Evolutionary conservation across 305 asterid genomes (phyloP), one percentile per base, ranked within the genome.

Genomic region (Nicotiana rustica): DNA sequence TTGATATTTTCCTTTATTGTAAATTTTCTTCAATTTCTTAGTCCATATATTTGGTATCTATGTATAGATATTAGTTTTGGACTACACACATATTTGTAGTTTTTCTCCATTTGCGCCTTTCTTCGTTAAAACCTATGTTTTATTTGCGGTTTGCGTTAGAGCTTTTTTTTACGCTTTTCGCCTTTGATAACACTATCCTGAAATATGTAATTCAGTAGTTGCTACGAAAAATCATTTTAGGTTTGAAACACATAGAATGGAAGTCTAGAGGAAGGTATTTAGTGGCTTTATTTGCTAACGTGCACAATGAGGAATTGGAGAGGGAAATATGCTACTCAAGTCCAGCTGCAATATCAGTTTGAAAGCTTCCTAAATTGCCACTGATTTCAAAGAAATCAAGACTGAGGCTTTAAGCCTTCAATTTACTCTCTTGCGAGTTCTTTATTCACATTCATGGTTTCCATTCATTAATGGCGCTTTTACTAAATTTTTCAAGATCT

Each of bases 381-480:
- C 62, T 71, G n/a, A 21, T 36, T 44, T 47, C 78, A 21, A 71
- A 71, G 49, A 13, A 47, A 61, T 71, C 61, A 13, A 71, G 61
- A 19, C 1, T 44, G 78, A 71, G 36, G 61, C 60, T 71, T 19
- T 47, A 21, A 1, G 61, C 19, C 41, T 47, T 47, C 61, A 71
- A 47, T 5, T 19, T 1, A 21, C 62, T 12, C 31, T 36, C 44
- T 49, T 71, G 44, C 15, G 44, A 73, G 79, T 49, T 73, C 5
- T 49, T 73, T 73, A 47, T 73, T 49, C 25, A 71, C 61, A 44
- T 17, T 47, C 25, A 19, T 47, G 21, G 79, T 71, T 21, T 71
- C 79, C 62, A 31, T 71, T 47, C 1, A 0, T 21, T 47, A 19
- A 21, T 71, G 41, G 79, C 14, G 1, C 18, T 55, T 1, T 55